Conservation (phyloP, 1,139 yeast genomes). For the Meyerozyma athensensis region DNA sequence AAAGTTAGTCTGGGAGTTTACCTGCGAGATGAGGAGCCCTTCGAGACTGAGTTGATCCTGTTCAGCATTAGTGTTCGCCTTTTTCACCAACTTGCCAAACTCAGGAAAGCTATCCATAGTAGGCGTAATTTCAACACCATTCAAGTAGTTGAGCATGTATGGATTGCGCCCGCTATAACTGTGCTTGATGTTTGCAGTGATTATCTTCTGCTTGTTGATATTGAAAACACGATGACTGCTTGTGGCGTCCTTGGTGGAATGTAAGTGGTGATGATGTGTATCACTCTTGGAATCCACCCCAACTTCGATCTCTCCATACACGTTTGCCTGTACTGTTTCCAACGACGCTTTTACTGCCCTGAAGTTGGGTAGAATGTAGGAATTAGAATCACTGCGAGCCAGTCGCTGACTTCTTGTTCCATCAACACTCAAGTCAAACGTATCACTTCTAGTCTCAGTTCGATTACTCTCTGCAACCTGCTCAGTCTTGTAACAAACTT, state of each 20-base stretch:
- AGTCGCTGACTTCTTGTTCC: neutral
- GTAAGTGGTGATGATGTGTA: constrained; percentile 16
- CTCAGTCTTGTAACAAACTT: constrained; percentile 48
- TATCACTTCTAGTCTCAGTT: constrained; percentile 18
- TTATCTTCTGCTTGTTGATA: constrained; percentile 30
- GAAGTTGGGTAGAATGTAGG: constrained; percentile 31
- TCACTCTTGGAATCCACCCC: constrained; percentile 16
- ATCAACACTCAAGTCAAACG: constrained; percentile 6
- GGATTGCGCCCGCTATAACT: constrained; percentile 68
- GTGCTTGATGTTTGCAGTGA: constrained; percentile 40
- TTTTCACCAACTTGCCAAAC: constrained; percentile 45
- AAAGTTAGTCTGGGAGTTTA: constrained; percentile 21
- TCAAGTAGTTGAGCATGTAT: constrained; percentile 54
- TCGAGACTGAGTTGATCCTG: too few species aligned
- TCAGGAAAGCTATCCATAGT: constrained; percentile 59
- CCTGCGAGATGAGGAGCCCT: constrained; percentile 56
- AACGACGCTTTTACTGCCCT: constrained; percentile 44
- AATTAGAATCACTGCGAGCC: constrained; percentile 15
- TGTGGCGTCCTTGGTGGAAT: constrained; percentile 11
- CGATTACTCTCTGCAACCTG: constrained; percentile 18
- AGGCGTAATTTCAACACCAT: constrained; percentile 51
- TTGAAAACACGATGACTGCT: constrained; percentile 30
- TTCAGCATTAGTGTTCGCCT: too few species aligned
- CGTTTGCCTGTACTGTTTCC: constrained; percentile 54
- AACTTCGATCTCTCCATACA: constrained; percentile 54